Evolutionary conservation across 2,329 filamentous ascomycete species (phyloP), one percentile per base, ranked within the genome.

Genomic region (Piedraia hortae): DNA sequence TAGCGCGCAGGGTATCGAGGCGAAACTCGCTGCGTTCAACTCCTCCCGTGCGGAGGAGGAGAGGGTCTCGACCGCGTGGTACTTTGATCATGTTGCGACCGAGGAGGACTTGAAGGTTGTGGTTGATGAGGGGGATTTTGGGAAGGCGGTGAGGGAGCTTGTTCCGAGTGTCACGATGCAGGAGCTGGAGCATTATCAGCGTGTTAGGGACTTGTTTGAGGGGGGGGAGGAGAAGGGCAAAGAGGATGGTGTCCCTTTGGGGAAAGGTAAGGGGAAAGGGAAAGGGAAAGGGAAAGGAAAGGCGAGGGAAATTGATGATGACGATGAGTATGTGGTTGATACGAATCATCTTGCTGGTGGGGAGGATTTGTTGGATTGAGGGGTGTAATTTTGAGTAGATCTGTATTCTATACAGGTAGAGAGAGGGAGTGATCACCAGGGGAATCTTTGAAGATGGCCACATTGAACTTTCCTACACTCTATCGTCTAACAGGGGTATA

Each of bases 141-240:
- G 70, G 11, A 61, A 62, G 12, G 85, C 85, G 1, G 66, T 82
- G 37, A 52, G 53, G 19, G 85, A 93, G 47, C 57, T 97, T 18
- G 68, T 93, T n/a, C 80, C 80, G 9, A 80, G 70, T 48, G 85
- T 97, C 22, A 90, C 77, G 38, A 67, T 71, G 6, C 82, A 89
- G 29, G 85, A 97, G 48, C 51, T 97, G 18, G 61, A 70, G 21
- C 85, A 97, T 41, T 97, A 93, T 36, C 74, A 90, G 39, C 53
- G 60, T 1, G 82, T 97, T 4, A 56, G 85, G 17, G 63, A 59
- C 10, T 61, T 64, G 10, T 97, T 97, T 38, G 85, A 97, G 39
- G 69, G 69, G 6, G 47, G 16, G 7, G 10, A 17, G 7, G 16
- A 17, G n/a, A n/a, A n/a, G n/a, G n/a, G n/a, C n/a, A n/a, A n/a